A percentile compares a stretch with the other conserved stretches of the same genome.
phyloP scores from a whole-genome alignment of 306 rosid species.

The Carpinus viminea region DNA sequence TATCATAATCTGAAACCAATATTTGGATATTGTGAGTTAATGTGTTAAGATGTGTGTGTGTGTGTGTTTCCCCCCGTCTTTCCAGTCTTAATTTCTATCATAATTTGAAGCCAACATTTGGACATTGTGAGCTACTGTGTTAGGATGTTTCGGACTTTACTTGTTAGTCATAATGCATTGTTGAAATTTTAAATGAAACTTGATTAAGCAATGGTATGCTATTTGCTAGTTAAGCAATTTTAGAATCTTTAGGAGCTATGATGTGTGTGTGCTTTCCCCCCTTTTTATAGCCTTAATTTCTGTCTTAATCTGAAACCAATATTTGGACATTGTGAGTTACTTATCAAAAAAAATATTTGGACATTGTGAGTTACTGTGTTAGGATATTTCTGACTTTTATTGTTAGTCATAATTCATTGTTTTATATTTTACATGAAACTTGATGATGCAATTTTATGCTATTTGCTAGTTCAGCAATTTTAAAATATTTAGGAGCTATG shows the following conservation, averaged over 20 bases:
- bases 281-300: slow-evolving; percentile 8
- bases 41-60: not conserved
- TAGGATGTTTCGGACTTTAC: not conserved
- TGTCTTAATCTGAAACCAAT: slow-evolving; percentile 9
- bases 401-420: not conserved
- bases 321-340: not conserved
- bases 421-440: not conserved
- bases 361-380: not conserved
- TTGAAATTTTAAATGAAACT: slow-evolving; percentile 3
- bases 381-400: not conserved
- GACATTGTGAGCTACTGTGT: not conserved
- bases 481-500: not conserved
- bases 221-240: not conserved
- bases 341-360: not conserved
- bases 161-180: not conserved
- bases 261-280: slow-evolving; percentile 6
- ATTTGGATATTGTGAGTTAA: not conserved
- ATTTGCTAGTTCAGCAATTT: not conserved
- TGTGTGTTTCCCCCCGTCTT: slow-evolving; percentile 19
- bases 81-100: slow-evolving; percentile 10
- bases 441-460: not conserved
- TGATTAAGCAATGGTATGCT: not conserved
- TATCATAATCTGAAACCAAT: slow-evolving; percentile 10
- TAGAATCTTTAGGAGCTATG: not conserved
- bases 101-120: slow-evolving; percentile 6